These are phyloP conservation scores for Fusarium graminum DNA, from an alignment of 2,329 filamentous ascomycete genomes.

Conservation along the genomic window DNA sequence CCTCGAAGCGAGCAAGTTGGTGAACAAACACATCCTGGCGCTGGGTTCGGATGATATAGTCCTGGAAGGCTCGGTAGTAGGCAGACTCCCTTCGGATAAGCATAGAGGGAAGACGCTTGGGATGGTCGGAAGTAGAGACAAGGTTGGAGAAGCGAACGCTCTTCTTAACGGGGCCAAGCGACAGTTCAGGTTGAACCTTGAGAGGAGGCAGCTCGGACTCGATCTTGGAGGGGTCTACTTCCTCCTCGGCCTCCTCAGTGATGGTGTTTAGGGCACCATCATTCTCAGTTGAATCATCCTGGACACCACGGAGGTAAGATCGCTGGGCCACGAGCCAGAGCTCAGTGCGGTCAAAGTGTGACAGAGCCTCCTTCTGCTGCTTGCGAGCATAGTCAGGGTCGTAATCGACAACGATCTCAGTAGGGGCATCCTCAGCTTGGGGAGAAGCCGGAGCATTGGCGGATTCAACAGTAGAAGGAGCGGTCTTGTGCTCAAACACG, in stretches of 20 bases:
- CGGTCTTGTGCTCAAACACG: constrained; percentile 50
- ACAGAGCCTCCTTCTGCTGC: constrained; percentile 76
- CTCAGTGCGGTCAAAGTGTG: constrained; percentile 86
- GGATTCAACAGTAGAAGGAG: constrained; percentile 52
- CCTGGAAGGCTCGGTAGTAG: constrained; percentile 90
- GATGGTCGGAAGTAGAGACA: constrained; percentile 59
- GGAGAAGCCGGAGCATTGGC: constrained; percentile 57
- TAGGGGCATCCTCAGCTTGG: constrained; percentile 68
- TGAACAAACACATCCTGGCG: constrained; percentile 85
- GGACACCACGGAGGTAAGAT: constrained; percentile 78
- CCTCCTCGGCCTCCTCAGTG: constrained; percentile 52
- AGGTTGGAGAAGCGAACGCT: constrained; percentile 79
- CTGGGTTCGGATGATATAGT: constrained; percentile 75
- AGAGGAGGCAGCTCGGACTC: constrained; percentile 46
- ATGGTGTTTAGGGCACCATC: constrained; percentile 56
- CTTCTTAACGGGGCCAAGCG: constrained; percentile 69
- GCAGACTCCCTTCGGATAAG: constrained; percentile 75
- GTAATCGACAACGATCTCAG: constrained; percentile 77
- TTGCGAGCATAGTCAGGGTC: constrained; percentile 81
- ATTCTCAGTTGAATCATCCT: constrained; percentile 58
- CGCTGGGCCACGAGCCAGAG: constrained; percentile 88
- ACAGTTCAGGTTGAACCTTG: constrained; percentile 35
- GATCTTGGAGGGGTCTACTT: constrained; percentile 46
- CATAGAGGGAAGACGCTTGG: constrained; percentile 65
- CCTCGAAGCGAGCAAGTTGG: constrained; percentile 86